Evolutionary conservation across 345 rosid genomes (phyloP), one percentile per base, ranked within the genome.

Genomic region (Toxicodendron radicans): DNA sequence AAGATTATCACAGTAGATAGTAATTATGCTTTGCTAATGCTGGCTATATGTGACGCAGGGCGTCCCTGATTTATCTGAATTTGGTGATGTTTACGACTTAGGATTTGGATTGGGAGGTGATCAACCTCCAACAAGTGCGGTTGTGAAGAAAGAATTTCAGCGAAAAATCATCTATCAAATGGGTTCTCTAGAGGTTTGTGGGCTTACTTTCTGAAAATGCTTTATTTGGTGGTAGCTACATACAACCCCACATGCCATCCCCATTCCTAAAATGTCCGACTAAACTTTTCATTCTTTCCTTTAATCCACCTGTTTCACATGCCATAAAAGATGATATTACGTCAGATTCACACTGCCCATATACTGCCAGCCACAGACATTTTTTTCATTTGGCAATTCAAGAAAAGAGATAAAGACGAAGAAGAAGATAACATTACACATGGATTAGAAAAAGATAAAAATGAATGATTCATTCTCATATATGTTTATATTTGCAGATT

Each of bases 51-150:
- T 60, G 24, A 54, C 45, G 77, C 86, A 95, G 99, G 99, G 97
- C 62, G 76, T 76, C 11, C 99, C 99, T 24, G 94, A 95, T 48
- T 81, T 92, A 45, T 89, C 97, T 7, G 84, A 67, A 73, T 85
- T 78, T 51, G 97, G 97, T 11, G 91, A 94, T 23, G 92, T 90
- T 17, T 83, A 86, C 71, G 88, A 95, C 57, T 60, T 88, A 0
- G 89, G 83, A 17, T 95, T 87, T 58, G 99, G 95, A 16, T 70
- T 83, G 62, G 99, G 99, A 66, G 21, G 73, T 7, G 89, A 85
- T 56, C 75, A 88, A 6, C 92, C 97, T 73, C 99, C 99, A 16
- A 95, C 99, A 0, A 85, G 85, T 78, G 92, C 90, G 24, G 24
- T 85, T 60, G 32, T 95, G 69, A 91, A 87, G 84, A 81, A 78